Base-by-base conservation (phyloP, 1,284 basidiomycete species). In the Phylloboletellus chloephorus region DNA sequence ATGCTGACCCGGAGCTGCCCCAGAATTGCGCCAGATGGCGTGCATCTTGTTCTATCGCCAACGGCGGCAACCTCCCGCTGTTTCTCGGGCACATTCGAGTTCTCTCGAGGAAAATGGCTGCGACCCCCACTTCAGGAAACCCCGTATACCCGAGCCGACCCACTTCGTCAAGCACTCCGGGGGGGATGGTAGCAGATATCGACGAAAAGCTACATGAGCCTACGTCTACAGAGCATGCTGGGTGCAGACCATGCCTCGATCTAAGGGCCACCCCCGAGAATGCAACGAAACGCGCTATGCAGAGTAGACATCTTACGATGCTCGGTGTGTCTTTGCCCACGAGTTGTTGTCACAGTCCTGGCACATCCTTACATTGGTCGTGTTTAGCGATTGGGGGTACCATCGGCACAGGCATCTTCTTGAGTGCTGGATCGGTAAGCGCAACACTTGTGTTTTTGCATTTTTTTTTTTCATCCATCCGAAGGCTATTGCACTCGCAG, bases 391-490 rank as follows among this genome's bases (percentile, higher is more conserved):
- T 71, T 36, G 68, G 69, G 3, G 69, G 68, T 5, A 70, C 68
- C 2, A 69, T 71, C 12, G 68, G 69, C 15, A 71, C 68, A 10
- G 69, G 68, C 17, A 68, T 71, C 29, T 70, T 71, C 46, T 52
- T 69, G 39, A 69, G 67, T 44, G 66, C 67, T 33, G 68, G 69
- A 16, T 67, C 65, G 22, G 69, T 67, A 31, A 48, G 68, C 51
- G 15, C 4, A 21, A 16, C 10, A 7, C 11, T 20, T 25, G 15
- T 15, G 4, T 15, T 13, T 20, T 34, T 37, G 23, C 9, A 3
- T 16, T 17, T 6, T 13, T 20, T 8, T 31, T 44, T 23, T 28
- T 32, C 11, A 13, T 39, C 11, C 12, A n/a, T 25, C 10, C 15
- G 13, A n/a, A 69, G 67, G 66, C 67, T 3, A 53, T 69, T 11